These are phyloP conservation scores for Tinospora cordifolia DNA, from an alignment of 164 flowering plant species.

Conservation along the genomic window DNA sequence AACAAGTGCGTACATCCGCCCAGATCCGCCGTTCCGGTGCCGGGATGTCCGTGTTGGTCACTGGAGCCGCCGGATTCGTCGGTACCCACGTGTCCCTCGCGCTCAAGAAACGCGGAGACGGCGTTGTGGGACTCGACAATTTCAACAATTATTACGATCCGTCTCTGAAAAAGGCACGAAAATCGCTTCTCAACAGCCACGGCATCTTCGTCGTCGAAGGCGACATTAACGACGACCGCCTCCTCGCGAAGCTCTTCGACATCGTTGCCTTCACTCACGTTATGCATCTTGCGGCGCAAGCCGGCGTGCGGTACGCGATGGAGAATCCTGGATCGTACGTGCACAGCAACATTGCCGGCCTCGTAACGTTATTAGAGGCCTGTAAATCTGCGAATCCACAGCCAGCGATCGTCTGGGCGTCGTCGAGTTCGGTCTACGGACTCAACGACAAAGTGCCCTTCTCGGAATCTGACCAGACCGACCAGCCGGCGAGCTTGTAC, in stretches of 20 bases:
- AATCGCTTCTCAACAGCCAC: slow-evolving; percentile 25
- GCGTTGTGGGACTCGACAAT: slow-evolving; percentile 73
- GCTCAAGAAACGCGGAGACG: slow-evolving; percentile 63
- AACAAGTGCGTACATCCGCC: slow-evolving; percentile 50
- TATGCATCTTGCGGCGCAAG: slow-evolving; percentile 41
- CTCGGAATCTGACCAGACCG: slow-evolving; percentile 67
- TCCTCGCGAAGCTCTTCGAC: slow-evolving; percentile 53
- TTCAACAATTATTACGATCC: slow-evolving; percentile 77
- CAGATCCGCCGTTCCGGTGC: slow-evolving; percentile 42
- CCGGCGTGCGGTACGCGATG: slow-evolving; percentile 71
- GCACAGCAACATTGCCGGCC: slow-evolving; percentile 68
- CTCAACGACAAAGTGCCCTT: slow-evolving; percentile 59
- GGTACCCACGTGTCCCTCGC: slow-evolving; percentile 65
- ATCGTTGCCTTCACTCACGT: slow-evolving; percentile 67
- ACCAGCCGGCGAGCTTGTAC: slow-evolving; percentile 65
- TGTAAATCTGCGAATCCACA: slow-evolving; percentile 65
- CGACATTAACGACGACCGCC: slow-evolving; percentile 49
- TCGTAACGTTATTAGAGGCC: slow-evolving; percentile 57
- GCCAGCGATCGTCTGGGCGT: slow-evolving; percentile 75
- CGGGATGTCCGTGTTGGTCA: slow-evolving; percentile 62
- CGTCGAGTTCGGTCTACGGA: slow-evolving; percentile 79
- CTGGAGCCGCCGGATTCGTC: slow-evolving; percentile 65
- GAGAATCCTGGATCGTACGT: slow-evolving; percentile 68
- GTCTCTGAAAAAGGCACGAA: slow-evolving; percentile 47
- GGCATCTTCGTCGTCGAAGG: slow-evolving; percentile 60